Evolutionary conservation across 495 filamentous ascomycete species (phyloP).

Genomic region (Cladorrhinum samala): DNA sequence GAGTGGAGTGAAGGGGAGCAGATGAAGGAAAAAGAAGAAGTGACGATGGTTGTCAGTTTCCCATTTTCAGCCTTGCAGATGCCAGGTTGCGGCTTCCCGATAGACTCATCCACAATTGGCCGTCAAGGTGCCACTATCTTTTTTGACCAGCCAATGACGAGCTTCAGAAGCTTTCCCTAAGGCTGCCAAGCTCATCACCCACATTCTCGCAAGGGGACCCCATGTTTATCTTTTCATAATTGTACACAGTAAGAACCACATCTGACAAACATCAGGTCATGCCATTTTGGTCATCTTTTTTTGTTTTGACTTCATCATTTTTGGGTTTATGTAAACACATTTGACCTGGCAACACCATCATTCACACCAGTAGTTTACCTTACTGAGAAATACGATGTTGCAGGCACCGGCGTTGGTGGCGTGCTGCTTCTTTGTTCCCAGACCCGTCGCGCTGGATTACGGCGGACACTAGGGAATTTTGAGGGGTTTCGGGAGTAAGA

Average conservation of each 20-base stretch:
- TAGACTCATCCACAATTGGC: not conserved
- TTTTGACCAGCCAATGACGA: conserved; percentile 12
- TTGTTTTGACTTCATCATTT: too few relatives aligned
- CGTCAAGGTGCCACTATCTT: conserved; percentile 7
- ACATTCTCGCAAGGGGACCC: not conserved
- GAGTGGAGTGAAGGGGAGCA: not conserved
- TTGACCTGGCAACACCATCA: too few relatives aligned
- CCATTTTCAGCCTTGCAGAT: conserved; percentile 2
- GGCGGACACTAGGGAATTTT: not conserved
- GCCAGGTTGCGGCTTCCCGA: conserved; percentile 16
- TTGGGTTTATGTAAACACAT: too few relatives aligned
- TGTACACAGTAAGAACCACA: too few relatives aligned
- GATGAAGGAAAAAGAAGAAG: not conserved
- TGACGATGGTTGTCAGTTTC: conserved; percentile 12
- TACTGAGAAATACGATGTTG: not conserved
- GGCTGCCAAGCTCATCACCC: conserved; percentile 7
- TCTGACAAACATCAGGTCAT: too few relatives aligned
- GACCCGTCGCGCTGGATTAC: not conserved
- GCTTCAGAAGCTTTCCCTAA: not conserved
- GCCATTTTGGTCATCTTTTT: too few relatives aligned
- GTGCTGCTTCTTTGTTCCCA: conserved; percentile 14
- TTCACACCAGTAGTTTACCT: too few relatives aligned
- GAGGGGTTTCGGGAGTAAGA: not conserved
- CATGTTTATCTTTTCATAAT: too few relatives aligned
- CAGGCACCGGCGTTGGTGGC: conserved; percentile 12